Evolutionary conservation across 2,329 filamentous ascomycete genomes (phyloP), one percentile per base, ranked within the genome.

Genomic region (Fusarium solani-melongenae): DNA sequence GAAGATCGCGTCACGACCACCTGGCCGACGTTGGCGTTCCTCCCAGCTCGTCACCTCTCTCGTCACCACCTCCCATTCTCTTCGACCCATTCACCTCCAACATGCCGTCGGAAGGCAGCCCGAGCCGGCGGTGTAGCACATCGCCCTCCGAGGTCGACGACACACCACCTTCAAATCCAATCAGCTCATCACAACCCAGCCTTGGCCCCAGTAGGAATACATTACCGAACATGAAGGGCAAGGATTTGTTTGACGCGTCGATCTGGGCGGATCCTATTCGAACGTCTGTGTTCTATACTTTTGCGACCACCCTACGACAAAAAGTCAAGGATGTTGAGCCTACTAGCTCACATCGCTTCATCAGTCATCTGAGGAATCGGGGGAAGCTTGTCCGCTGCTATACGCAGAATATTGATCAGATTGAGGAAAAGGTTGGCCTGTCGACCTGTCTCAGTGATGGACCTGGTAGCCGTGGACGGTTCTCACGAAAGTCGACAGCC

Each of bases 341-440:
- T 0, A 93, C 91, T 2, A 84, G 85, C 20, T 92, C 90, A 2
- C 92, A 94, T 81, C 88, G 88, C 64, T 93, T 94, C 78, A 91
- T 94, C 73, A 88, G 89, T 49, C 88, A 90, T 36, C 84, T 94
- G 6, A 87, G 91, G 51, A 91, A 93, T 77, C 87, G 89, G 5
- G 90, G 91, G 5, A 92, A 92, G 71, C 84, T 94, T 6, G 90
- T 93, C 34, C 85, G 92, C 41, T 93, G 92, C 76, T 94, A 94
- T 76, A 94, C 92, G 0, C 92, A 94, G 74, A 94, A 94, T 72
- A 94, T 94, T 72, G 92, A 94, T 74, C 90, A 91, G 70, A 89
- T 94, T 8, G 92, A 94, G 78, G 90, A 91, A 76, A 90, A 92
- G 65, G 91, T 93, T 49, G 92, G 92, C 5, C 83, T 94, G 5